phyloP scores from a whole-genome alignment of 1,139 yeast species.

The Debaryomyces fabryi region DNA sequence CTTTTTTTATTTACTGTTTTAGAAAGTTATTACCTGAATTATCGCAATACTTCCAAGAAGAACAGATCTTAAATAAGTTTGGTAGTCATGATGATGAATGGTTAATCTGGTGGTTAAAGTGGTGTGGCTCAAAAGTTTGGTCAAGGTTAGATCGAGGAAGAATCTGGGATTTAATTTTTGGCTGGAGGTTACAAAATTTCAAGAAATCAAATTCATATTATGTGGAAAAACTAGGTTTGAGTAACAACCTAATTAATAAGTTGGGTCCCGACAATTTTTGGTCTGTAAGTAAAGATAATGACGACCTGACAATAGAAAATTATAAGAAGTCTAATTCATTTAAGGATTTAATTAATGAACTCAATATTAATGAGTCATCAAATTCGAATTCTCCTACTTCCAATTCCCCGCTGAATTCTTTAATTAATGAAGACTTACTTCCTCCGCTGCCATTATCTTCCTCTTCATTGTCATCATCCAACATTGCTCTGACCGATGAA shows the following conservation, averaged over 20 bases:
- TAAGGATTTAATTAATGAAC: slow-evolving; percentile 35
- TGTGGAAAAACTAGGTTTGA: slow-evolving; percentile 32
- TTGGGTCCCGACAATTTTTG: slow-evolving; percentile 51
- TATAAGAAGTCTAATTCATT: slow-evolving; percentile 29
- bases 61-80: slow-evolving; percentile 66
- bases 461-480: slow-evolving; percentile 18
- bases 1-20: slow-evolving; percentile 70
- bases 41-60: slow-evolving; percentile 77
- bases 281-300: slow-evolving; percentile 28
- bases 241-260: slow-evolving; percentile 27
- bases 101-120: slow-evolving; percentile 94
- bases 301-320: slow-evolving; percentile 10
- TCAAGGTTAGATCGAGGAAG: slow-evolving; percentile 81
- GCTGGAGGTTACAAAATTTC: slow-evolving; percentile 64
- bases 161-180: slow-evolving; percentile 84
- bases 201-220: slow-evolving; percentile 37
- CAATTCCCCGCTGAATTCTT: slow-evolving; percentile 9
- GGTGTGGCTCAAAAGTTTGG: slow-evolving; percentile 89
- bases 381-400: slow-evolving; percentile 11
- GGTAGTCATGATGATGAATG: slow-evolving; percentile 80
- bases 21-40: slow-evolving; percentile 74
- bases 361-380: slow-evolving; percentile 20
- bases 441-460: slow-evolving; percentile 17
- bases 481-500: slow-evolving; percentile 7
- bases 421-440: slow-evolving; percentile 1